These are phyloP conservation scores for Sphaerostilbella broomeana DNA, from an alignment of 2,329 filamentous ascomycete species.

Conservation along the genomic window DNA sequence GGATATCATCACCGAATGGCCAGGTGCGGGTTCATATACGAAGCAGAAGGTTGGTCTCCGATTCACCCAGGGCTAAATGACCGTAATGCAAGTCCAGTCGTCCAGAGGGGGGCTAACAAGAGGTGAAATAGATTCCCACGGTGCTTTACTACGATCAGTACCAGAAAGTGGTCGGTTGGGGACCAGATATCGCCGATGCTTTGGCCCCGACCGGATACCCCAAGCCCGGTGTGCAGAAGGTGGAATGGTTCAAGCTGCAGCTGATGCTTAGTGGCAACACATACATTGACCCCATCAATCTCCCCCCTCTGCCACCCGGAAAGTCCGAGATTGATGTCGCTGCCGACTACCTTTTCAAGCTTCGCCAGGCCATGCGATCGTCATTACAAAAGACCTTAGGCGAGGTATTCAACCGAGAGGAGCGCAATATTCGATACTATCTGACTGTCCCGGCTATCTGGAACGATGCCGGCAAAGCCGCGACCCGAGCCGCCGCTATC, in stretches of 20 bases:
- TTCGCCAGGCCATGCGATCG: constrained; percentile 92
- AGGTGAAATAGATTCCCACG: constrained; percentile 72
- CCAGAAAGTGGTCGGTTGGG: constrained; percentile 99
- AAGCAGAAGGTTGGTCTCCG: constrained; percentile 77
- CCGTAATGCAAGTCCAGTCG: too few relatives aligned
- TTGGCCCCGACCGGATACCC: constrained; percentile 95
- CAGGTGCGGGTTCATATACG: constrained; percentile 91
- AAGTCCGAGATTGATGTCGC: constrained; percentile 99
- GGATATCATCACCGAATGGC: constrained; percentile 99
- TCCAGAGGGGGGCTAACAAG: too few relatives aligned
- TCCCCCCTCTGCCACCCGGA: constrained; percentile 90
- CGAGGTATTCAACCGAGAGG: constrained; percentile 95
- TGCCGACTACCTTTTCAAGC: constrained; percentile 98
- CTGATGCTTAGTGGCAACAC: constrained; percentile 98
- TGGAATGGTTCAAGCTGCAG: constrained; percentile 99
- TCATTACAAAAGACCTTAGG: constrained; percentile 94
- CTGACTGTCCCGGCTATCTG: constrained; percentile 98
- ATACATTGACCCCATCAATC: constrained; percentile 98
- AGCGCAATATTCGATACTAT: constrained; percentile 96
- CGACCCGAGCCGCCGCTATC: constrained; percentile 89
- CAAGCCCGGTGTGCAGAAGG: constrained; percentile 95
- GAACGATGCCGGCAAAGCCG: constrained; percentile 98
- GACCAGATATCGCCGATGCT: constrained; percentile 94
- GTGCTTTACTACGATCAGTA: constrained; percentile 99
- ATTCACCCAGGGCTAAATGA: background rate